Percentiles rank a stretch among this genome's conserved stretches.
Conservation (phyloP, 495 filamentous ascomycete species). For the Apiosordaria backusii region DNA sequence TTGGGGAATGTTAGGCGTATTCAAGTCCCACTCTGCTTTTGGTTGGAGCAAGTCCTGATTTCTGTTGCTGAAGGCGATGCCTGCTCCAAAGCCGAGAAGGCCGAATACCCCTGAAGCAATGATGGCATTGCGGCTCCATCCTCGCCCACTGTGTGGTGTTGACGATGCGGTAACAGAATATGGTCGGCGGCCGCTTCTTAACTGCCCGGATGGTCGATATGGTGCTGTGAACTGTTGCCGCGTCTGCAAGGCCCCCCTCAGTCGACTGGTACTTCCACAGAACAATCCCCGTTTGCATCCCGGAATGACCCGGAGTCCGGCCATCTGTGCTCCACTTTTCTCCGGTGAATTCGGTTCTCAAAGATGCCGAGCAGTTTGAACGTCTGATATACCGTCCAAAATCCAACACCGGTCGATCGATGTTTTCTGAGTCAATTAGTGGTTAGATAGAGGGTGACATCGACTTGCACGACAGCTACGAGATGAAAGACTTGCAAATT, state of each 20-base stretch:
- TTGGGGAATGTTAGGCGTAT: not conserved
- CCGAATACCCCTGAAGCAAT: not conserved
- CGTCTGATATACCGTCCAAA: not conserved
- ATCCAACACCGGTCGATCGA: not conserved
- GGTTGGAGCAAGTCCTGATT: not conserved
- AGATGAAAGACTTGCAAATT: not conserved
- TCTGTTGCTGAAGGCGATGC: constrained; percentile 1
- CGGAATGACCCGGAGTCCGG: constrained; percentile 8
- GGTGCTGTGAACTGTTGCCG: not conserved
- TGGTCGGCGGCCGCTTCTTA: not conserved
- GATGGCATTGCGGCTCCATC: not conserved
- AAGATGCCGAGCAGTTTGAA: not conserved
- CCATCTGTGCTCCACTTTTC: constrained; percentile 1
- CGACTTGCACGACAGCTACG: not conserved
- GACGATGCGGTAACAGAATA: not conserved
- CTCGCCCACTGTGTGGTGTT: not conserved
- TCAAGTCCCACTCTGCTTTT: not conserved
- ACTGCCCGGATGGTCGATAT: not conserved
- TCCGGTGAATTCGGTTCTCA: not conserved
- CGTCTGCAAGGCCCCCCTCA: not conserved
- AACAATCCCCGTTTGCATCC: not conserved
- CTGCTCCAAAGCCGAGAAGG: constrained; percentile 8
- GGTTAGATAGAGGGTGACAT: not conserved
- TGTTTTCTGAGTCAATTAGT: not conserved
- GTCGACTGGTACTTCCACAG: not conserved